Base-by-base conservation (phyloP, 2,329 filamentous ascomycete species). In the Aspergillus costaricaensis region DNA sequence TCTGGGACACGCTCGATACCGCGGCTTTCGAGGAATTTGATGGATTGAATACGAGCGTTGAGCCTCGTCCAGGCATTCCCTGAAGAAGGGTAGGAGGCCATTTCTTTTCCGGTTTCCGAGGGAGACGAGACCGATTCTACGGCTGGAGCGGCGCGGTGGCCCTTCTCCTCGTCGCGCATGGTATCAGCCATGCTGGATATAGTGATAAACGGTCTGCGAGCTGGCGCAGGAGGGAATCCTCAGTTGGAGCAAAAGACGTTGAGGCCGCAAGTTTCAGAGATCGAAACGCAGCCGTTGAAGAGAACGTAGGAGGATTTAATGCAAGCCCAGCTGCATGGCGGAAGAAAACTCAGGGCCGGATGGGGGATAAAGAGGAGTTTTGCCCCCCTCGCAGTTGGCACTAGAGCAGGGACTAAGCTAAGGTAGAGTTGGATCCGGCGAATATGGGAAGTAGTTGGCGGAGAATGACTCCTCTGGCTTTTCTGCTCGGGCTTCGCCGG, bases 1-100 rank as follows among this genome's bases (percentile, higher is more conserved):
- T 77, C 70, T 51, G 81, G 77, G 0, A 86, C 83, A 10, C 83
- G 79, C 67, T 85, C 77, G 39, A 86, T 85, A 10, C 85, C 84
- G 38, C 84, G 80, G 1, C 80, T 77, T 68, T 86, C 85, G 50
- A 63, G 36, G 23, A 55, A 32, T 10, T 27, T 47, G 41, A 47
- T 39, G 27, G 39, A 50, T 9, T 50, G 47, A 3, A 50, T 50
- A 6, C 47, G 47, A 12, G 27, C 25, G 47, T 50, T 55, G 25
- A 55, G 30, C 8, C 39, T 55, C 19, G 53, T 32, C 27, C 27
- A 55, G 27, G 12, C 39, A 17, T 25, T 41, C 9, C 21, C 32
- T 25, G 36, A 41, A 5, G 32, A 39, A 14, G 36, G 32, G 7
- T 21, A 54, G 14, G 51, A 5, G 17, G 39, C 15, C 21, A 39